Percentiles rank a stretch among this genome's conserved stretches.
Evolutionary conservation across 495 filamentous ascomycete genomes (phyloP).

Genomic region (Neurospora sp.): DNA sequence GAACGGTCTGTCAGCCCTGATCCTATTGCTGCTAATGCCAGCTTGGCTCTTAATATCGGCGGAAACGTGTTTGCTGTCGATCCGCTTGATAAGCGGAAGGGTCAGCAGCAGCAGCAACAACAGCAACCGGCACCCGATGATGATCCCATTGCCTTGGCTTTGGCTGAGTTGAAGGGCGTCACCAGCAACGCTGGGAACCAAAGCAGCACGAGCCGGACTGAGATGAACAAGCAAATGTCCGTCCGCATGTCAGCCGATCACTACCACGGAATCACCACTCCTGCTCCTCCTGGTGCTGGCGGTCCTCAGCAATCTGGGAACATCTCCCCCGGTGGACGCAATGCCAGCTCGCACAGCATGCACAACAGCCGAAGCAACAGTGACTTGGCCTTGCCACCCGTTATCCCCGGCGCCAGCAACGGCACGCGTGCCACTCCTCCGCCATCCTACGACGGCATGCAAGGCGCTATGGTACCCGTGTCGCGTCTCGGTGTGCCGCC

Average conservation of each 20-base stretch:
- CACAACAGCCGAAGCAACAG: background rate
- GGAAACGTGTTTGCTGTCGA: slow-evolving; percentile 95
- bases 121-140: slow-evolving; percentile 31
- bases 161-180: slow-evolving; percentile 85
- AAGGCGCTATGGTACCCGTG: slow-evolving; percentile 61
- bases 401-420: slow-evolving; percentile 34
- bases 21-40: slow-evolving; percentile 85
- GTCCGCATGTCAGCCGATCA: slow-evolving; percentile 83
- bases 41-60: slow-evolving; percentile 90
- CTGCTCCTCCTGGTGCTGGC: slow-evolving; percentile 53
- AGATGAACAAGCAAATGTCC: slow-evolving; percentile 50
- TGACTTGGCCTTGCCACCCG: slow-evolving; percentile 35
- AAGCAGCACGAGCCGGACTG: background rate
- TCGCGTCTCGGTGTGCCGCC: slow-evolving; percentile 79
- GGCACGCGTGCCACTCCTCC: slow-evolving; percentile 63
- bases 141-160: slow-evolving; percentile 85
- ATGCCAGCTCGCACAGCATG: slow-evolving; percentile 15
- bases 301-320: slow-evolving; percentile 27
- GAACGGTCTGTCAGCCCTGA: slow-evolving; percentile 56
- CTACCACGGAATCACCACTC: slow-evolving; percentile 83
- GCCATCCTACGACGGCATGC: slow-evolving; percentile 76
- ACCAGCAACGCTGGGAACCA: slow-evolving; percentile 10
- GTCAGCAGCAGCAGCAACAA: slow-evolving; percentile 17
- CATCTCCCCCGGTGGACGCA: slow-evolving; percentile 40
- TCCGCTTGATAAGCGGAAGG: slow-evolving; percentile 53